Evolutionary conservation across 179 eudicot species (phyloP).

Genomic region (Silene vulgaris): DNA sequence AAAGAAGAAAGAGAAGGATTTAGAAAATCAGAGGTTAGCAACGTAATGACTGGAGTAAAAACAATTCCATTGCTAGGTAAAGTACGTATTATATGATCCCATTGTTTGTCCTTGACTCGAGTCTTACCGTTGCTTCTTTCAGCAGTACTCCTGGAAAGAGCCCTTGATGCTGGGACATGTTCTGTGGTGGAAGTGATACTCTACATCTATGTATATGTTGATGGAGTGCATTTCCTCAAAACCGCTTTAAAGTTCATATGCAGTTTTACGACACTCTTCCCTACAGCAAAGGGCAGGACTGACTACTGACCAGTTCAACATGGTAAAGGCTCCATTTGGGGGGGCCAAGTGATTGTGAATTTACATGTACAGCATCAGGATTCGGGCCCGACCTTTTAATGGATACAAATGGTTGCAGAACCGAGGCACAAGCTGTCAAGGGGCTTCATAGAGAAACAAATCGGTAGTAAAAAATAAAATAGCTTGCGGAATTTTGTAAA

Average conservation of each 20-base stretch:
- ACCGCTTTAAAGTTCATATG: slow-evolving; percentile 1
- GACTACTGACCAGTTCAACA: background rate
- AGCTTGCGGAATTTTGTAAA: no score
- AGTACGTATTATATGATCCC: background rate
- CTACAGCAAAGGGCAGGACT: background rate
- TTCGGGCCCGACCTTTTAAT: background rate
- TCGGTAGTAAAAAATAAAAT: no score
- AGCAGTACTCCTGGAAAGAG: background rate
- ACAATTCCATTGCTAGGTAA: background rate
- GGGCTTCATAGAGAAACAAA: no score
- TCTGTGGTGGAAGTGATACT: background rate
- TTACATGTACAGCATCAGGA: background rate
- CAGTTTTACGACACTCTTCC: background rate
- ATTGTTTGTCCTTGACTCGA: background rate
- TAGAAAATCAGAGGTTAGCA: slow-evolving; percentile 30
- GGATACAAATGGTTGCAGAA: no score
- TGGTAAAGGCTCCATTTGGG: background rate
- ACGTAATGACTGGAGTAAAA: slow-evolving; percentile 11
- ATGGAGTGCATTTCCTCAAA: background rate
- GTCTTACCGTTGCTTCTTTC: background rate
- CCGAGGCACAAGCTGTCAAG: no score
- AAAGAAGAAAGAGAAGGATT: slow-evolving; percentile 62
- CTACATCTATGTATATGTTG: background rate
- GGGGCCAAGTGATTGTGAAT: background rate
- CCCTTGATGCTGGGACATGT: slow-evolving; percentile 8